Base-by-base conservation (phyloP, 331 rosid genomes). In the Malus hybrid region DNA sequence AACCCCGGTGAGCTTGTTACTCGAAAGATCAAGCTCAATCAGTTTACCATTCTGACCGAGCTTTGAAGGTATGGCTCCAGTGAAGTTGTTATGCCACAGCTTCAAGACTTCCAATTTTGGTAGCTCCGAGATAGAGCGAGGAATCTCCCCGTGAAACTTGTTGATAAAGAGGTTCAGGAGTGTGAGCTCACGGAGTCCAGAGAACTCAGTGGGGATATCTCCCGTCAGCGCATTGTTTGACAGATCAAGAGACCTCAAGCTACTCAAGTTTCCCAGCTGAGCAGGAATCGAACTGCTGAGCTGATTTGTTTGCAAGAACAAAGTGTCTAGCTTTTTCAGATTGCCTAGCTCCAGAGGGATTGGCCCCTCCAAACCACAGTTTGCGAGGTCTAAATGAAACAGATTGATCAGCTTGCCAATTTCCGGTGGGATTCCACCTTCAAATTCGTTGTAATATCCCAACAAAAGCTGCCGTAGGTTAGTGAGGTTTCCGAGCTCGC, bases 21-120 rank as follows among this genome's bases (percentile, higher is more conserved):
- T 85, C 22, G 99, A 94, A 63, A 94, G 81, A 73, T 94, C 99
- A 66, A 94, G 89, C 77, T 84, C 91, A 66, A 36, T 39, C 63
- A 94, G 39, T 29, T 76, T 84, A 33, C 95, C 93, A 83, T 86
- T 94, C 78, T 82, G 84, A 26, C 99, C 99, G 24, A 94, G 95
- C 79, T 68, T 85, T 10, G 87, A 61, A 62, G 99, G 97, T 46
- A 94, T 90, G 9, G 85, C 36, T 28, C 97, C 96, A 5, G 95
- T 90, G 83, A 94, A 94, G 48, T 90, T 87, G 84, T 94, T 94
- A 61, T 82, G 86, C 99, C 97, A 94, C 58, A 94, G 89, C 75
- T 83, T 80, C 76, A 94, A 68, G 60, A 82, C 87, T 58, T 88
- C 88, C 85, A 94, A 69, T 14, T 88, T 86, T 6, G 96, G 93